Evolutionary conservation across 164 flowering plant species (phyloP).

Genomic region (Protea cynaroides): DNA sequence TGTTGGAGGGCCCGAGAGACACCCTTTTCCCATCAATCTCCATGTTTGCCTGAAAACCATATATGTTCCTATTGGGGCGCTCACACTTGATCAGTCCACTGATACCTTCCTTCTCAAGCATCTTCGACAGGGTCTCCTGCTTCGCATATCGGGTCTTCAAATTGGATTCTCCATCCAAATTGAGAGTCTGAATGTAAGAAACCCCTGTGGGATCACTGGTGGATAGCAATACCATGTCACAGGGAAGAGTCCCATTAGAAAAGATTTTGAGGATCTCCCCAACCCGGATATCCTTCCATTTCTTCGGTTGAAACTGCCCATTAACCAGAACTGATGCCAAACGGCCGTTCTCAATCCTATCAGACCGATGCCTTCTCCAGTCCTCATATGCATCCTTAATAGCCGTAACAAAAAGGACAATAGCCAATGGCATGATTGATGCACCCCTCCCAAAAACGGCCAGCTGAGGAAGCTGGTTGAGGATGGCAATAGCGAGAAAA

Average conservation of each 20-base stretch:
- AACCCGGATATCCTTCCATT: conserved; percentile 59
- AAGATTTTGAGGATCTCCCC: conserved; percentile 59
- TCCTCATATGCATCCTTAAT: conserved; percentile 79
- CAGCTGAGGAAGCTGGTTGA: conserved; percentile 75
- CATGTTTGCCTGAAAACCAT: conserved; percentile 90
- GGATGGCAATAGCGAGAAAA: conserved; percentile 63
- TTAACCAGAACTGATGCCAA: conserved; percentile 44
- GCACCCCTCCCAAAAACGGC: conserved; percentile 66
- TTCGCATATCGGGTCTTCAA: conserved; percentile 72
- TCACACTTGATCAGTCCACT: conserved; percentile 82
- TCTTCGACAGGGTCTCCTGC: conserved; percentile 53
- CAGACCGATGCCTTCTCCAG: conserved; percentile 58
- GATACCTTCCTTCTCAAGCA: conserved; percentile 35
- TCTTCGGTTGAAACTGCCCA: conserved; percentile 40
- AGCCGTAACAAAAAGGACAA: conserved; percentile 61
- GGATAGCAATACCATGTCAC: conserved; percentile 65
- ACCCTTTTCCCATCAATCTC: conserved; percentile 77
- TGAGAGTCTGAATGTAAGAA: conserved; percentile 68
- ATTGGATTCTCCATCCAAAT: conserved; percentile 78
- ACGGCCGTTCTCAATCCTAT: conserved; percentile 62
- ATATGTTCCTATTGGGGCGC: conserved; percentile 87
- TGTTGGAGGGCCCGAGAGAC: conserved; percentile 91
- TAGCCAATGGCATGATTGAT: conserved; percentile 59
- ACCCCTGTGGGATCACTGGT: conserved; percentile 77
- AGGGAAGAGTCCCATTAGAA: conserved; percentile 57